Base-by-base conservation (phyloP, 169 alveolate genomes). In the Plasmodium gonderi region DNA sequence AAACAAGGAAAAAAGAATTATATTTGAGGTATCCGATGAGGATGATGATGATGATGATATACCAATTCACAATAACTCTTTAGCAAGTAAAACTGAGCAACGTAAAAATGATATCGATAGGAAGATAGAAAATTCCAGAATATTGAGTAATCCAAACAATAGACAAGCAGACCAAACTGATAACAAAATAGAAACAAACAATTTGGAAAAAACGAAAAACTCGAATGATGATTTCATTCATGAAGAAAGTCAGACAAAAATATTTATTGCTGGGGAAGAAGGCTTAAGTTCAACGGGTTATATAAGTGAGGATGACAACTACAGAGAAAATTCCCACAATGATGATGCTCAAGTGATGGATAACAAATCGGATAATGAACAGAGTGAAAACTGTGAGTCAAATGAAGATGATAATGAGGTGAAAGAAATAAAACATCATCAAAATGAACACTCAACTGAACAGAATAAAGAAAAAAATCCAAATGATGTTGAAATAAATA, bases 11-110 rank as follows among this genome's bases (percentile, higher is more conserved):
- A 91, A 95, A 54, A 91, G 81, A 69, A 80, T 74, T 76, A 77
- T 92, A 68, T 79, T 80, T 8, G 91, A 93, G 64, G 92, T 67
- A 29, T 79, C 91, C n/a, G 93, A 82, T 40, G 87, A 94, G 49
- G 96, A 94, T 4, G 95, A 94, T 1, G 92, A 80, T 11, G 82
- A 92, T 40, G 94, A 95, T 60, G n/a, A n/a, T n/a, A n/a, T n/a
- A n/a, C 72, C 72, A 4, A 23, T 60, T 29, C 72, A 60, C 72
- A 60, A 36, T n/a, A 36, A 3, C n/a, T 14, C 26, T 29, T 60
- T n/a, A n/a, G 72, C 26, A 60, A 60, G 72, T 36, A n/a, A 51
- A 51, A 49, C 67, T 1, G 67, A 49, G 23, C 72, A 60, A 14
- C 33, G 36, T 60, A 36, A 60, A 60, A 20, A 60, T 60, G 72